phyloP scores from a whole-genome alignment of 345 rosid genomes.

The Erucastrum elatum region DNA sequence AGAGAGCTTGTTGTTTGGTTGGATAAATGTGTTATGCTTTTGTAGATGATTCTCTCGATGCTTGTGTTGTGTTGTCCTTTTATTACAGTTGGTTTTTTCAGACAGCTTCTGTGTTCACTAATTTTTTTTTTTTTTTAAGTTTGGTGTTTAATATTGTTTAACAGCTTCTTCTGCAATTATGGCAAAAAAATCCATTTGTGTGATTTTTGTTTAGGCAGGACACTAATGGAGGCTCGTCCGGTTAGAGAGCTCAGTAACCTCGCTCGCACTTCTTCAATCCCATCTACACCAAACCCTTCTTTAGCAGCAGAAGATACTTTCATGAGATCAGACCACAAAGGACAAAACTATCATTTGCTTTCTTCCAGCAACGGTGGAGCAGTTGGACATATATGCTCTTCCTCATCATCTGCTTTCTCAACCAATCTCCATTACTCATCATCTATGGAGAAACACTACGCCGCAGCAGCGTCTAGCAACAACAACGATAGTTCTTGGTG shows the following conservation, averaged over 20 bases:
- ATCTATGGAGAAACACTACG: conserved; percentile 51
- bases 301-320: conserved; percentile 46
- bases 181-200: background rate
- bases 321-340: conserved; percentile 46
- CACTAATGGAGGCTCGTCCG: conserved; percentile 75
- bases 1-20: conserved; percentile 32
- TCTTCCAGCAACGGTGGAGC: conserved; percentile 53
- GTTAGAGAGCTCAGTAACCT: conserved; percentile 55
- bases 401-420: conserved; percentile 77
- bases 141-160: background rate
- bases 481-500: conserved; percentile 61
- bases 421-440: conserved; percentile 75
- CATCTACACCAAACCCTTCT: conserved; percentile 53
- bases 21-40: conserved; percentile 33
- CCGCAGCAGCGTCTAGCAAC: conserved; percentile 49
- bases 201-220: conserved; percentile 35
- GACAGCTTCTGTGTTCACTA: background rate
- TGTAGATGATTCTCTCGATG: conserved; percentile 27
- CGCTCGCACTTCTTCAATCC: conserved; percentile 53
- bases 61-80: background rate
- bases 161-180: background rate
- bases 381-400: conserved; percentile 71
- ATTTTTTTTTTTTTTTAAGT: too few relatives aligned
- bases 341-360: conserved; percentile 47
- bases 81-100: background rate